These are phyloP conservation scores for Nemania sp. DNA, from an alignment of 2,329 filamentous ascomycete genomes.

Conservation along the genomic window DNA sequence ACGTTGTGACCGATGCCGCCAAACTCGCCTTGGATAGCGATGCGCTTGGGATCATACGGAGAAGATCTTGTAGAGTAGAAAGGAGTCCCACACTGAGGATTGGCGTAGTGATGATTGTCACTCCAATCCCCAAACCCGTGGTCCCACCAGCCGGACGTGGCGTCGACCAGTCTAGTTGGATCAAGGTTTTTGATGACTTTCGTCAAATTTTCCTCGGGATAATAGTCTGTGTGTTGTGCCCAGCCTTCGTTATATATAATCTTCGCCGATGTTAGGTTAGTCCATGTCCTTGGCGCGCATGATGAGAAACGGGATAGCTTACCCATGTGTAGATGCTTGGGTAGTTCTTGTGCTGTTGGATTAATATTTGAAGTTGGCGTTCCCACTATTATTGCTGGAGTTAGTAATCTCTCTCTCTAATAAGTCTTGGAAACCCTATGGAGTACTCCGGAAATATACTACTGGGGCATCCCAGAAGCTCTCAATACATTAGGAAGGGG, in stretches of 20 bases:
- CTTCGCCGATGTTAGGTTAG: conserved; percentile 39
- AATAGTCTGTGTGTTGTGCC: conserved; percentile 59
- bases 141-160: conserved; percentile 68
- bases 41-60: conserved; percentile 61
- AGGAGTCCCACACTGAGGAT: conserved; percentile 70
- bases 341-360: conserved; percentile 66
- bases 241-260: conserved; percentile 74
- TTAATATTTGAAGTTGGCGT: conserved; percentile 60
- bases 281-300: neutral
- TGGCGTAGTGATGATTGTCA: conserved; percentile 74
- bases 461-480: too few relatives aligned
- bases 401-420: too few relatives aligned
- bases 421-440: too few relatives aligned
- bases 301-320: conserved; percentile 25
- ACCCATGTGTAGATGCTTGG: conserved; percentile 68
- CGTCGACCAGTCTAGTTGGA: conserved; percentile 64
- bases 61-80: conserved; percentile 63
- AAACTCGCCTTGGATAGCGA: conserved; percentile 72
- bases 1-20: conserved; percentile 70
- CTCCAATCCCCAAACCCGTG: conserved; percentile 68
- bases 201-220: conserved; percentile 61
- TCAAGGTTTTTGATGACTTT: conserved; percentile 60
- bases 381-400: conserved; percentile 59
- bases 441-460: too few relatives aligned
- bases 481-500: too few relatives aligned